A percentile compares a stretch with the other conserved stretches of the same genome.
Evolutionary conservation across 352 stramenopile species (phyloP).

Genomic region (Blastocystis sp.): DNA sequence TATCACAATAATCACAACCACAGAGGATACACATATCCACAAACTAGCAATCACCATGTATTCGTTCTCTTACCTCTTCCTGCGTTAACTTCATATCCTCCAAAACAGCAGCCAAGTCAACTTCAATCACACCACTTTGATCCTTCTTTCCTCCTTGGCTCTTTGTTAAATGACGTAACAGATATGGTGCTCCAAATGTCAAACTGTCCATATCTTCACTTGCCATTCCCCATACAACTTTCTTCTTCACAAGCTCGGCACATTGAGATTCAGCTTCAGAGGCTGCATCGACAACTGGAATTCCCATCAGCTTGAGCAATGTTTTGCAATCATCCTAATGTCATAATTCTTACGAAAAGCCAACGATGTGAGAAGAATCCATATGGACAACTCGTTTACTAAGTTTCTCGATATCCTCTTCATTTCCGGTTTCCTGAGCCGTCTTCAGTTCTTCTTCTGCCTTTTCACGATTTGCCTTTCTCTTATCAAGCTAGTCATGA

Average conservation of each 20-base stretch:
- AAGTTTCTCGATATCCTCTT: constrained; percentile 84
- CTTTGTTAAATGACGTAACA: constrained; percentile 82
- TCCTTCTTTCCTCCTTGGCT: constrained; percentile 63
- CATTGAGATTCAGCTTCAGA: constrained; percentile 97
- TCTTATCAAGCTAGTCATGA: constrained; percentile 45
- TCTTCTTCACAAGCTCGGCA: constrained; percentile 80
- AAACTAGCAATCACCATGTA: constrained; percentile 75
- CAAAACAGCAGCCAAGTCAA: constrained; percentile 77
- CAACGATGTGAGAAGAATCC: constrained; percentile 76
- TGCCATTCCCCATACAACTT: constrained; percentile 84
- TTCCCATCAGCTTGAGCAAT: constrained; percentile 84
- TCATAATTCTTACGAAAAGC: background rate
- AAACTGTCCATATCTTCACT: constrained; percentile 99
- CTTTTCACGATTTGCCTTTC: constrained; percentile 65
- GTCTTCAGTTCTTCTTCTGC: constrained; percentile 73
- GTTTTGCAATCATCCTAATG: constrained; percentile 80
- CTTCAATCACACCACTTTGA: constrained; percentile 63
- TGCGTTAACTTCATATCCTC: constrained; percentile 84
- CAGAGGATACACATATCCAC: constrained; percentile 96
- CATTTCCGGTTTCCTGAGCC: constrained; percentile 73
- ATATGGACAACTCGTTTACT: constrained; percentile 82
- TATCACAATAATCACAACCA: constrained; percentile 94
- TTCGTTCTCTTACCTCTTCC: constrained; percentile 64
- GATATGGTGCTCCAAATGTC: constrained; percentile 89
- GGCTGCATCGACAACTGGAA: constrained; percentile 87